phyloP scores from a whole-genome alignment of 1,139 yeast genomes.

The Hemisphaericaspora xylofermentans region DNA sequence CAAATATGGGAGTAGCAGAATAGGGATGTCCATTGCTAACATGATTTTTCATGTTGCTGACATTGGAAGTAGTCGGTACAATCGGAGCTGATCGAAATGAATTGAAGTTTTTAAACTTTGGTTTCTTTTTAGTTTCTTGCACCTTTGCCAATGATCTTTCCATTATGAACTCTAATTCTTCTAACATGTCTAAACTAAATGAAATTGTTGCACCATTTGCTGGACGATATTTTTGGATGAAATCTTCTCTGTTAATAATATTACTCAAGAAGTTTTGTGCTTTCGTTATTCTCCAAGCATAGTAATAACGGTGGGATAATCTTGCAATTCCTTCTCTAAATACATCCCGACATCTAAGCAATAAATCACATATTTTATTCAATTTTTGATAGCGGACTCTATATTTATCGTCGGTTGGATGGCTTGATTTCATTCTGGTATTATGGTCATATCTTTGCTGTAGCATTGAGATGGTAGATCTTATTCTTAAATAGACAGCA shows the following conservation, averaged over 20 bases:
- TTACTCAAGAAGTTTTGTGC: slow-evolving; percentile 28
- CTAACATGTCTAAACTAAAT: slow-evolving; percentile 18
- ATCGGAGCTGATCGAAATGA: background rate
- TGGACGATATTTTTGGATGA: slow-evolving; percentile 18
- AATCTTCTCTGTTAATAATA: slow-evolving; percentile 22
- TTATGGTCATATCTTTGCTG: slow-evolving; percentile 12
- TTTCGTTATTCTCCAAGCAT: slow-evolving; percentile 38
- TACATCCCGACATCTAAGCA: slow-evolving; percentile 20
- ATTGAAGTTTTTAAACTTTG: background rate
- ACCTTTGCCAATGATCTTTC: slow-evolving; percentile 16
- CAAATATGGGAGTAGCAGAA: slow-evolving; percentile 4
- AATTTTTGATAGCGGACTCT: slow-evolving; percentile 15
- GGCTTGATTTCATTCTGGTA: slow-evolving; percentile 12
- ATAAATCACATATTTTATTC: slow-evolving; percentile 14
- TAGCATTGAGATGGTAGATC: slow-evolving; percentile 9
- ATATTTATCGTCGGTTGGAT: slow-evolving; percentile 12
- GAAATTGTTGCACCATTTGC: slow-evolving; percentile 11
- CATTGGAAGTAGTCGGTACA: background rate
- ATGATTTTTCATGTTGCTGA: background rate
- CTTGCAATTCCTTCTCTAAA: slow-evolving; percentile 18
- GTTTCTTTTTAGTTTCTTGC: slow-evolving; percentile 8
- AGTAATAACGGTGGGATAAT: slow-evolving; percentile 34
- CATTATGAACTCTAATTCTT: slow-evolving; percentile 22
- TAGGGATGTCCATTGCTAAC: background rate
- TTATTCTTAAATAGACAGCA: slow-evolving; percentile 24